Conservation (phyloP, 2,329 filamentous ascomycete species). For the Spiromastix sp. region DNA sequence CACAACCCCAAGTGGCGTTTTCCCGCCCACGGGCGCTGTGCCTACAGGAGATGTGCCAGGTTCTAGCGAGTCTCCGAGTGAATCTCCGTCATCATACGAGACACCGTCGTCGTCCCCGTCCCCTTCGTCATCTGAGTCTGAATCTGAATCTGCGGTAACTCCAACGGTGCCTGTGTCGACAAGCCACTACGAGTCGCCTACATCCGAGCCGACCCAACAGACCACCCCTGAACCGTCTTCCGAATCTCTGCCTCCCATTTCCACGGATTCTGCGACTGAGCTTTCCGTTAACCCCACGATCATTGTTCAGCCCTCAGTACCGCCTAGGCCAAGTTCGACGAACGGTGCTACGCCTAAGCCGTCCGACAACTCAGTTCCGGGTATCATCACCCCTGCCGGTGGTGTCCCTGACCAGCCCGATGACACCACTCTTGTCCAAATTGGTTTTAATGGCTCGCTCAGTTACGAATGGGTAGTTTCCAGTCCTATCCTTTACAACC, state of each 20-base stretch:
- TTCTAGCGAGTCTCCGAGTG: background rate
- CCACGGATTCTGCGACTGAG: constrained; percentile 10
- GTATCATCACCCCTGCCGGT: constrained; percentile 61
- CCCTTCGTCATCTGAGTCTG: constrained; percentile 1
- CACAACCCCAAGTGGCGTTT: constrained; percentile 11
- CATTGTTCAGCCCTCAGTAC: constrained; percentile 15
- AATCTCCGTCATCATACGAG: background rate
- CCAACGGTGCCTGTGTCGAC: background rate
- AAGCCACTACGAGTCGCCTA: background rate
- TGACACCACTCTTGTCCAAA: constrained; percentile 63
- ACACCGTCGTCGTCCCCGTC: constrained; percentile 2
- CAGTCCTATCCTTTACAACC: constrained; percentile 61
- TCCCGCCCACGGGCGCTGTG: constrained; percentile 1
- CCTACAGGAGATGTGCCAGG: background rate
- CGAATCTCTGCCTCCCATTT: constrained; percentile 7
- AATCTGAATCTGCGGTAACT: background rate
- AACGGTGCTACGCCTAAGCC: constrained; percentile 24
- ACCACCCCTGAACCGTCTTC: constrained; percentile 2
- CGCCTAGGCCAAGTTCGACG: constrained; percentile 23
- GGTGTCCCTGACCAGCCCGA: constrained; percentile 47
- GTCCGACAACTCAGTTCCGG: constrained; percentile 58
- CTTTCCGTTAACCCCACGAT: constrained; percentile 13
- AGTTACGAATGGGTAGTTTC: constrained; percentile 76
- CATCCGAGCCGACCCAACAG: constrained; percentile 1
- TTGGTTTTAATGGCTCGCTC: constrained; percentile 71